phyloP scores from a whole-genome alignment of 257 asterid genomes.

The Nicotiana tomentosiformis region DNA sequence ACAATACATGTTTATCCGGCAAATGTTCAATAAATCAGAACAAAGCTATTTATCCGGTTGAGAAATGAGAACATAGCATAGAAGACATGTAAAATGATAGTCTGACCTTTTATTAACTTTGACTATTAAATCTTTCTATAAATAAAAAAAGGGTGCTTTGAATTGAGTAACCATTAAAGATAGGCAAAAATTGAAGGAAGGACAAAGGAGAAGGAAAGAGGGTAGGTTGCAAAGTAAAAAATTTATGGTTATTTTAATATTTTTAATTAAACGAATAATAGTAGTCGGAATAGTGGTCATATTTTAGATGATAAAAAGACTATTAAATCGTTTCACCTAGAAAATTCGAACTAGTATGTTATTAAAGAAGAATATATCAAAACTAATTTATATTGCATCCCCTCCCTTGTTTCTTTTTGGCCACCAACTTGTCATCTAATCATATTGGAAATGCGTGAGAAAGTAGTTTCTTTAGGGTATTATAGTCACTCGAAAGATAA shows the following conservation, averaged over 20 bases:
- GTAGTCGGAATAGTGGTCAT: not conserved
- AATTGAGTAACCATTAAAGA: too few relatives aligned
- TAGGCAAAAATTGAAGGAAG: too few relatives aligned
- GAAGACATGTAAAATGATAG: too few relatives aligned
- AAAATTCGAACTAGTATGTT: not conserved
- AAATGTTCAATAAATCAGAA: too few relatives aligned
- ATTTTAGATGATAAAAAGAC: not conserved
- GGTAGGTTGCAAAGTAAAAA: not conserved
- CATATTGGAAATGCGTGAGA: not conserved
- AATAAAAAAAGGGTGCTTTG: too few relatives aligned
- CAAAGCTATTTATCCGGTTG: too few relatives aligned
- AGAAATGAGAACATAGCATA: too few relatives aligned
- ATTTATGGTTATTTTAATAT: not conserved
- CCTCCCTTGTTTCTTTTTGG: not conserved
- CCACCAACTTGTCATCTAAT: not conserved
- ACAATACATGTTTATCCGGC: too few relatives aligned
- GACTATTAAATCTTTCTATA: too few relatives aligned
- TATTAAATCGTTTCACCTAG: not conserved
- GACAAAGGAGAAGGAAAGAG: too few relatives aligned
- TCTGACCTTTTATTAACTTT: too few relatives aligned
- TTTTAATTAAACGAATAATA: too few relatives aligned
- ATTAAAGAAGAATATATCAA: not conserved
- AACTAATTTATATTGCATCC: not conserved
- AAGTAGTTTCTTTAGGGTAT: conserved; percentile 11
- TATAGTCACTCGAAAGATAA: conserved; percentile 19